phyloP scores from a whole-genome alignment of 768 basidiomycete species.

The Collybiopsis luxurians region DNA sequence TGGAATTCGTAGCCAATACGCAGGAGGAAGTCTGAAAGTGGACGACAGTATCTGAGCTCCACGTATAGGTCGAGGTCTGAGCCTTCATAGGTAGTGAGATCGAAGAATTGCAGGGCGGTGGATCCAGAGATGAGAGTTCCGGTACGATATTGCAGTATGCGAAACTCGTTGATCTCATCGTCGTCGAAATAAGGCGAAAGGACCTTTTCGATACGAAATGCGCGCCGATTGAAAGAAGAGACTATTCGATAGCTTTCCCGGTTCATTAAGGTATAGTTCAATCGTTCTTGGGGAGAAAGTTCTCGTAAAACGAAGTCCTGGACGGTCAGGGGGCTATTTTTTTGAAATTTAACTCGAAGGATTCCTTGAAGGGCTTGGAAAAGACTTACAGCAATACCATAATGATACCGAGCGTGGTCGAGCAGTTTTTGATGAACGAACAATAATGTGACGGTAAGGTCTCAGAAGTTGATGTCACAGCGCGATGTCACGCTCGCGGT shows the following conservation, averaged over 20 bases:
- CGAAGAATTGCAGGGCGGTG: conserved; percentile 49
- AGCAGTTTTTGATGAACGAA: too few relatives aligned
- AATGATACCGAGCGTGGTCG: too few relatives aligned
- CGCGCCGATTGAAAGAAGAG: conserved; percentile 13
- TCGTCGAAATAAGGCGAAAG: conserved; percentile 32
- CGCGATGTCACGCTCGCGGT: too few relatives aligned
- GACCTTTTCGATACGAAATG: conserved; percentile 33
- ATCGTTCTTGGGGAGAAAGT: background rate
- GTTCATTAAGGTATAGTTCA: background rate
- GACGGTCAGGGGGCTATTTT: background rate
- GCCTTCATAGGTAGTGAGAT: conserved; percentile 37
- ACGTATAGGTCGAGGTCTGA: conserved; percentile 54
- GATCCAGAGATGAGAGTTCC: conserved; percentile 53
- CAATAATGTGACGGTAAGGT: too few relatives aligned
- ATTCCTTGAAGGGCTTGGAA: too few relatives aligned
- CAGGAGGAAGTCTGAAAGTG: conserved; percentile 33
- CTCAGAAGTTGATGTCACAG: too few relatives aligned
- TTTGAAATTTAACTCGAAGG: too few relatives aligned
- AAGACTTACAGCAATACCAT: too few relatives aligned
- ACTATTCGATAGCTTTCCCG: background rate
- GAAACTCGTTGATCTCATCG: conserved; percentile 27
- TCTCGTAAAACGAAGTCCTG: background rate
- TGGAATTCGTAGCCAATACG: conserved; percentile 27
- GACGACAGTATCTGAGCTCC: conserved; percentile 23
- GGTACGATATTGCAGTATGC: conserved; percentile 38